Evolutionary conservation across 768 basidiomycete species (phyloP), one percentile per base, ranked within the genome.

Genomic region (Lactarius vividus): DNA sequence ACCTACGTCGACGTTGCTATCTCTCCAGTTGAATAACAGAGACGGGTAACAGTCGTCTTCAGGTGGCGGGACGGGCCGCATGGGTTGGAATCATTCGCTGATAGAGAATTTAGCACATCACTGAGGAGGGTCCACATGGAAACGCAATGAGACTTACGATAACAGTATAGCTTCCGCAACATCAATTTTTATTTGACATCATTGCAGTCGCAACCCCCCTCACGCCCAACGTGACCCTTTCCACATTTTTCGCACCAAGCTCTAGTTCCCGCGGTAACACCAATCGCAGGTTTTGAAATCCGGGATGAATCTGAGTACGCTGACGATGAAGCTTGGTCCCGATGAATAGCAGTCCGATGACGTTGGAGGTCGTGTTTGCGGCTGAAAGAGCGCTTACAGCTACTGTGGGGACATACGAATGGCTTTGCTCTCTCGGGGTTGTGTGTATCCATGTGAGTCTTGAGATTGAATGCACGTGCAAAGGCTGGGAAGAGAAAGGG

Each of bases 381-480:
- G 70, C 91, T 94, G 77, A 98, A 98, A 23, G 92, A 92, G 62
- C 95, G 88, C 39, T 88, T 89, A 68, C 95, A 98, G 2, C 87
- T 84, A 52, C 84, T 81, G 77, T 96, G 92, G 52, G 89, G 90
- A 76, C 95, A 98, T 54, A 88, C 83, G 74, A 93, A 90, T 6
- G 94, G 93, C 79, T 96, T 98, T 58, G 88, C 79, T 66, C 95
- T 84, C 76, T 92, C 88, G 28, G 96, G 95, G 74, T 96, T 93
- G 77, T 98, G 95, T 4, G 95, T 98, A 29, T 90, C 89, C 84
- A 92, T 88, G 76, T 97, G 95, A 0, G 95, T 96, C 80, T 98
- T 98, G 64, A 98, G 78, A 72, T 98, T 98, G 77, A 92, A 97
- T 2, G 94, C 94, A 31, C 95, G 82, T 13, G 94, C 95, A 71